Evolutionary conservation across 1,139 yeast species (phyloP), one percentile per base, ranked within the genome.

Genomic region (Candida mesenterica): DNA sequence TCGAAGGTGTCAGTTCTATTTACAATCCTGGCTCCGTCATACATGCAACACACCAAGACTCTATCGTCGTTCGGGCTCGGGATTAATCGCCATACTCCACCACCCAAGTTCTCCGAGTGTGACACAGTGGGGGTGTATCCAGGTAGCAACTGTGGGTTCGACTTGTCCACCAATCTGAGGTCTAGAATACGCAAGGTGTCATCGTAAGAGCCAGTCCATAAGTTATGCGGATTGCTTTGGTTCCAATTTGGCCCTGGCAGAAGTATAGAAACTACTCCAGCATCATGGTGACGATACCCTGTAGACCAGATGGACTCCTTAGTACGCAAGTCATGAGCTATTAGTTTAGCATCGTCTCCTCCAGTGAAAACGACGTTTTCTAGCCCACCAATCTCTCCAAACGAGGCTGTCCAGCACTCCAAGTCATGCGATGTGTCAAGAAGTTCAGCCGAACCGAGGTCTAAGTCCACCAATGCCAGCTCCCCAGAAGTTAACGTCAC

Each of bases 191-290:
- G 68, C 32, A 92, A 59, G 39, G 72, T 57, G 52, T 92, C 97
- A 57, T 92, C 98, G 57, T 92, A 92, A 0, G 96, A 85, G 0
- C 98, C 98, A 0, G 97, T 87, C 82, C 92, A 80, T 9, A 90
- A 48, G 1, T 72, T 70, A 42, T 79, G 72, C 0, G 82, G 76
- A 34, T 64, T 67, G 4, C 33, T 16, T 15, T 58, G 36, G 42
- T 63, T 59, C 79, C 79, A 71, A 31, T 39, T 52, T 37, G 31
- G 61, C 50, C 42, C 70, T 48, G 65, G 66, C 29, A 80, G 59
- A 13, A 86, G 66, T 15, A 92, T 82, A 0, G 95, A 79, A 1
- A 89, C 94, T 3, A 90, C 87, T 0, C 97, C 97, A 0, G 96
- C 96, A 20, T 78, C 82, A 54, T 89, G 97, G 38, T 65, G 71